Conservation (phyloP, 2,329 filamentous ascomycete genomes). For the Colletotrichum sp. region DNA sequence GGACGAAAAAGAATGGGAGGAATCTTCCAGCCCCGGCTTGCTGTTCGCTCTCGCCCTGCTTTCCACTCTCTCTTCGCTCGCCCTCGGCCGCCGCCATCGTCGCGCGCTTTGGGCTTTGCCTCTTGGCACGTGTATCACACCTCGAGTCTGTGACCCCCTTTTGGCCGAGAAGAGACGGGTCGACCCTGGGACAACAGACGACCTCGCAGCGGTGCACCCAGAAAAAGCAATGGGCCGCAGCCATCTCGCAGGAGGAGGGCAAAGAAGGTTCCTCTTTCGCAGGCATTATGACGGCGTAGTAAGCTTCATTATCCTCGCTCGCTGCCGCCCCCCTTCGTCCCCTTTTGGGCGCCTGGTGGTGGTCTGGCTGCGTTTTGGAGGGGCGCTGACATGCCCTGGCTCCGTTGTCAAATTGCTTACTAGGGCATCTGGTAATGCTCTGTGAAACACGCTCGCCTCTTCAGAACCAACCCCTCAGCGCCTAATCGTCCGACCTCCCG, state of each 20-base stretch:
- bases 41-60: not conserved
- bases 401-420: constrained; percentile 4
- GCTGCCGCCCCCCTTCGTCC: not conserved
- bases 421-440: constrained; percentile 7
- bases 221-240: not conserved
- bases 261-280: not conserved
- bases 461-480: not conserved
- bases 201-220: not conserved
- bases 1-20: not conserved
- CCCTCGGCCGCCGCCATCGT: not conserved
- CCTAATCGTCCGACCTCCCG: constrained; percentile 17
- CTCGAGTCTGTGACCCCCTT: constrained; percentile 14
- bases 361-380: not conserved
- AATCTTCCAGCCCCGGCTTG: not conserved
- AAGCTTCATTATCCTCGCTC: not conserved
- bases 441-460: constrained; percentile 17
- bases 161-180: constrained; percentile 1
- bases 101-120: not conserved
- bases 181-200: constrained; percentile 1
- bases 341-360: not conserved
- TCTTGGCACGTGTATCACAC: constrained; percentile 18
- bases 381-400: not conserved
- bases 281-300: not conserved
- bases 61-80: not conserved
- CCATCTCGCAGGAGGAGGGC: not conserved